phyloP scores from a whole-genome alignment of 164 flowering plant species.

The Sedum album region DNA sequence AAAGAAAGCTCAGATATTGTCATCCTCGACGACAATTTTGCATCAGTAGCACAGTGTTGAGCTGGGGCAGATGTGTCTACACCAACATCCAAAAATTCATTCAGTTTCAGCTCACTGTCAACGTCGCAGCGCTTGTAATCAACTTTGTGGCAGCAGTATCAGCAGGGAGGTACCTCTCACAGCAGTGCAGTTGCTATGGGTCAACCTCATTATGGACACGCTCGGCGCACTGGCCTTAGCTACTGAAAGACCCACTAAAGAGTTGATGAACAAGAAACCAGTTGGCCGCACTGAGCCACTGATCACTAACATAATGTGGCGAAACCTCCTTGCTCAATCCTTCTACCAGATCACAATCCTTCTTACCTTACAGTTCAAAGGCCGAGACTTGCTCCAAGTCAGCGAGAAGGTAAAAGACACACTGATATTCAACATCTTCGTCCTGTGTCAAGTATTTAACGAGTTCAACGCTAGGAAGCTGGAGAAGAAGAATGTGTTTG shows the following conservation, averaged over 20 bases:
- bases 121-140: conserved; percentile 13
- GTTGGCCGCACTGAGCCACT: conserved; percentile 16
- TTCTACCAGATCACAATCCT: conserved; percentile 15
- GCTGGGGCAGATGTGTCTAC: conserved; percentile 18
- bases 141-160: conserved; percentile 16
- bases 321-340: conserved; percentile 16
- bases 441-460: conserved; percentile 18
- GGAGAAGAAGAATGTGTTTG: conserved; percentile 25
- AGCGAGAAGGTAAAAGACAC: conserved; percentile 15
- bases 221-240: conserved; percentile 20
- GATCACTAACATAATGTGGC: conserved; percentile 23
- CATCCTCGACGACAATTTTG: conserved; percentile 17
- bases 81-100: conserved; percentile 19
- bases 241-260: conserved; percentile 16
- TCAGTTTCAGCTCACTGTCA: conserved; percentile 17
- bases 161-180: conserved; percentile 17
- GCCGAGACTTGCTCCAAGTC: conserved; percentile 10
- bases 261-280: conserved; percentile 17
- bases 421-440: conserved; percentile 18
- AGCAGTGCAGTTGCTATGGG: conserved; percentile 19
- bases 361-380: conserved; percentile 16
- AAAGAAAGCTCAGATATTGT: conserved; percentile 15
- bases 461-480: conserved; percentile 19
- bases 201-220: conserved; percentile 21
- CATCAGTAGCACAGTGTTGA: conserved; percentile 11